Evolutionary conservation across 352 stramenopile species (phyloP).

Genomic region (Peronospora destructor): DNA sequence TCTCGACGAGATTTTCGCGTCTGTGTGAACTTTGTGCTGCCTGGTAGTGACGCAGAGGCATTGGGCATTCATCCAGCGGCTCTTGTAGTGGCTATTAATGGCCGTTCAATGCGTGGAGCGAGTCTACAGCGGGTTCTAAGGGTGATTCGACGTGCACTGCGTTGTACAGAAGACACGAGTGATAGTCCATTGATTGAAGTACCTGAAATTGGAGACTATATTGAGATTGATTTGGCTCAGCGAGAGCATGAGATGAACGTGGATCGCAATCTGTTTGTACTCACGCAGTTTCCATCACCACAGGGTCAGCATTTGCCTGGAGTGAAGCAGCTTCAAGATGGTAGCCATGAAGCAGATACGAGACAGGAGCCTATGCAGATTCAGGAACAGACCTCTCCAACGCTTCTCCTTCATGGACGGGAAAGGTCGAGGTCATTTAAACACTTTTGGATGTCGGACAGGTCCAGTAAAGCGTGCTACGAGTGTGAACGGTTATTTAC

Average conservation of each 20-base stretch:
- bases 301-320: slow-evolving; percentile 54
- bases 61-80: slow-evolving; percentile 44
- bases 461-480: slow-evolving; percentile 75
- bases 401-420: slow-evolving; percentile 21
- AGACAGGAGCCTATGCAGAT: slow-evolving; percentile 20
- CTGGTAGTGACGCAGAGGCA: slow-evolving; percentile 41
- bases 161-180: slow-evolving; percentile 5
- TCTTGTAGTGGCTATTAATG: slow-evolving; percentile 54
- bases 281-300: slow-evolving; percentile 72
- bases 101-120: slow-evolving; percentile 40
- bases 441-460: slow-evolving; percentile 88
- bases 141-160: slow-evolving; percentile 33
- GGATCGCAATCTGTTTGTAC: slow-evolving; percentile 55
- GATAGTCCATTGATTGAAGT: slow-evolving; percentile 23
- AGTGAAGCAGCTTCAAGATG: slow-evolving; percentile 48
- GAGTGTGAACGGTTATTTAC: slow-evolving; percentile 81
- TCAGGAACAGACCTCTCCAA: slow-evolving; percentile 18
- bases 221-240: slow-evolving; percentile 59
- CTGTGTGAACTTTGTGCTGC: slow-evolving; percentile 59
- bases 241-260: slow-evolving; percentile 56
- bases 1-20: slow-evolving; percentile 52
- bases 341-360: slow-evolving; percentile 12
- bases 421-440: slow-evolving; percentile 67
- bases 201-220: slow-evolving; percentile 22
- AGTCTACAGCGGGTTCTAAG: slow-evolving; percentile 44